These are phyloP conservation scores for Elongisporangium anandrum DNA, from an alignment of 352 stramenopile species.

Conservation along the genomic window DNA sequence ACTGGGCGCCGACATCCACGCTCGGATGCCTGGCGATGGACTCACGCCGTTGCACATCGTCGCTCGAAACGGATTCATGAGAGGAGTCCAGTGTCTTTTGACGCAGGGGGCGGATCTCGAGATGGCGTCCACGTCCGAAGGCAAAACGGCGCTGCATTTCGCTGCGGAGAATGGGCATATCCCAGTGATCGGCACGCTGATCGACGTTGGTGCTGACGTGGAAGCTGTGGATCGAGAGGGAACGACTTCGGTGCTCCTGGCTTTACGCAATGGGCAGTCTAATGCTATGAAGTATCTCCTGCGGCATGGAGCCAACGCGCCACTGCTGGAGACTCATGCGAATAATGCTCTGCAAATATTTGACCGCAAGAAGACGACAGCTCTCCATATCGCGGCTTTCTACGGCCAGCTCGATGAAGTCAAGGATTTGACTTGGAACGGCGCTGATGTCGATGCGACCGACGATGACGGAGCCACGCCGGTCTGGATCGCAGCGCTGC, in stretches of 20 bases:
- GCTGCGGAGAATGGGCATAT: conserved; percentile 22
- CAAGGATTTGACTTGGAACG: conserved; percentile 14
- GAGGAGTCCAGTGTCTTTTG: background rate
- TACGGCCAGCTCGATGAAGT: conserved; percentile 18
- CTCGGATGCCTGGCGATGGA: conserved; percentile 1
- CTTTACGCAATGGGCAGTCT: conserved; percentile 24
- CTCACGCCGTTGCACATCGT: conserved; percentile 3
- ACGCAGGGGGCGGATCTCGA: background rate
- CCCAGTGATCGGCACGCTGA: conserved; percentile 14
- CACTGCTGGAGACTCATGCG: background rate
- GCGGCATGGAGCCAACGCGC: conserved; percentile 8
- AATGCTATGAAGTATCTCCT: conserved; percentile 19
- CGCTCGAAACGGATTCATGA: background rate
- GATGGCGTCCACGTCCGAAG: background rate
- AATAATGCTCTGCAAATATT: conserved; percentile 8
- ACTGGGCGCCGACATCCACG: conserved; percentile 18
- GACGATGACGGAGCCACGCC: conserved; percentile 28
- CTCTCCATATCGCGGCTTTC: conserved; percentile 36
- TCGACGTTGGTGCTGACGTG: conserved; percentile 22
- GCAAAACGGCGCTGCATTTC: conserved; percentile 16
- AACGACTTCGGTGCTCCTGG: conserved; percentile 19
- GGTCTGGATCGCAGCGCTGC: conserved; percentile 29
- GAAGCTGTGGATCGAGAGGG: conserved; percentile 11
- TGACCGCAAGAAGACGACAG: conserved; percentile 20
- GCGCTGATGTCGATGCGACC: conserved; percentile 17